phyloP scores from a whole-genome alignment of 2,329 filamentous ascomycete species.

The Fusarium foetens region DNA sequence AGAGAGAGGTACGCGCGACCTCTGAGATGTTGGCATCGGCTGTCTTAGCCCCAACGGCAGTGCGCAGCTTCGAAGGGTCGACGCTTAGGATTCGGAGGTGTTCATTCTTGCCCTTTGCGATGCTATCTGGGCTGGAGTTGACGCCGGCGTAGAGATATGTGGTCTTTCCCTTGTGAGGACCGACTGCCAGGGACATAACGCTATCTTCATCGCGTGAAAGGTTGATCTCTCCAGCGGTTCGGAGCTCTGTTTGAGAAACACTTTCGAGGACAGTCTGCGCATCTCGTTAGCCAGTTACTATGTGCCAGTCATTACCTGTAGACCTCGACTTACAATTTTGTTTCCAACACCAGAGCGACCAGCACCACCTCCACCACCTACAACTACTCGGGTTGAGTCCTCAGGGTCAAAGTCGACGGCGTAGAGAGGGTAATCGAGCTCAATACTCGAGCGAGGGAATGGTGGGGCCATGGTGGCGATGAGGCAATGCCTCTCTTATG shows the following conservation, averaged over 20 bases:
- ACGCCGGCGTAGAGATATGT: conserved; percentile 77
- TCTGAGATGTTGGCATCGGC: conserved; percentile 58
- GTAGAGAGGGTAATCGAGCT: conserved; percentile 85
- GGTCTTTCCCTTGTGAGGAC: conserved; percentile 66
- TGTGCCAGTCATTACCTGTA: too few relatives aligned
- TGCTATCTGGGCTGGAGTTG: conserved; percentile 79
- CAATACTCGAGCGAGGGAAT: conserved; percentile 67
- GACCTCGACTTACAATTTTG: conserved; percentile 73
- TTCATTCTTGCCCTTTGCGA: conserved; percentile 80
- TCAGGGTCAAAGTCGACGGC: conserved; percentile 88
- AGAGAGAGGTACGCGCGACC: conserved; percentile 63
- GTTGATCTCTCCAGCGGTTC: conserved; percentile 76
- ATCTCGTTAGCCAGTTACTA: conserved; percentile 20
- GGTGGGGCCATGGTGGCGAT: conserved; percentile 50
- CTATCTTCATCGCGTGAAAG: conserved; percentile 89
- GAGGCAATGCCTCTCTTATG: conserved; percentile 27
- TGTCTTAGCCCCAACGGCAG: conserved; percentile 45
- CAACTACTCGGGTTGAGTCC: conserved; percentile 78
- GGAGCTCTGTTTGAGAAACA: conserved; percentile 70
- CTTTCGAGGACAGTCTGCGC: conserved; percentile 76
- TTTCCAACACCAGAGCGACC: conserved; percentile 85
- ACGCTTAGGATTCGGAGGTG: conserved; percentile 84
- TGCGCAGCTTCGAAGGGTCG: conserved; percentile 50
- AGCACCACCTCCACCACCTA: conserved; percentile 88
- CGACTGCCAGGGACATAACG: conserved; percentile 81